Evolutionary conservation across 2,329 filamentous ascomycete genomes (phyloP), one percentile per base, ranked within the genome.

Genomic region (Whalleya microplaca): DNA sequence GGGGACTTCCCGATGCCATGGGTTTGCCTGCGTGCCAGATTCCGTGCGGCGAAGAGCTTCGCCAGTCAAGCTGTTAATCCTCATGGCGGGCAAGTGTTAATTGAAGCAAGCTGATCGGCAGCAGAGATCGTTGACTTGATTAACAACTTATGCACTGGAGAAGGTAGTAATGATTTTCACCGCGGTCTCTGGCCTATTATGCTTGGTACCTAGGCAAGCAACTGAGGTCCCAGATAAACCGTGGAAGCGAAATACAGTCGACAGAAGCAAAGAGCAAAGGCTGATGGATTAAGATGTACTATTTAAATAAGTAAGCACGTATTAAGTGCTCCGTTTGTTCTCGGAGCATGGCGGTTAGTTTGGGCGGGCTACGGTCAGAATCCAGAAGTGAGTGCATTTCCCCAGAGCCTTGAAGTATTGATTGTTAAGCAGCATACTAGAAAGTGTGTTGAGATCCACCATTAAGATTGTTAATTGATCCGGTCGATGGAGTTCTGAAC

Each of bases 41-140:
- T 73, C 69, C 16, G 66, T 70, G 19, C 67, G 71, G 41, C 70
- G 72, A 53, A 73, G 55, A 41, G 65, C 65, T 42, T 75, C 69
- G 48, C 64, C 64, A 32, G 72, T 70, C 42, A 73, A 55, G 7
- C 64, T 63, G 41, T 64, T 66, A 41, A 68, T 65, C 70, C 71
- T 70, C 74, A 76, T 76, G 51, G 23, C 48, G 45, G 32, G 37
- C 21, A 48, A 41, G 3, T 41, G 21, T 45, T 21, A 10, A 12
- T 37, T 23, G 23, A 32, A 16, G 5, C 46, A 12, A 45, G n/a
- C 12, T 32, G 21, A 44, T 20, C 8, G 20, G 21, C 10, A 49
- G 27, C 12, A 29, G 27, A 12, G 5, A 6, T 12, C 27, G 12
- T 29, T 12, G 6, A 12, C 27, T 29, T 5, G 5, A 6, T 5